Evolutionary conservation across 1,284 basidiomycete genomes (phyloP), one percentile per base, ranked within the genome.

Genomic region (Apiotrichum mycotoxinovorans): DNA sequence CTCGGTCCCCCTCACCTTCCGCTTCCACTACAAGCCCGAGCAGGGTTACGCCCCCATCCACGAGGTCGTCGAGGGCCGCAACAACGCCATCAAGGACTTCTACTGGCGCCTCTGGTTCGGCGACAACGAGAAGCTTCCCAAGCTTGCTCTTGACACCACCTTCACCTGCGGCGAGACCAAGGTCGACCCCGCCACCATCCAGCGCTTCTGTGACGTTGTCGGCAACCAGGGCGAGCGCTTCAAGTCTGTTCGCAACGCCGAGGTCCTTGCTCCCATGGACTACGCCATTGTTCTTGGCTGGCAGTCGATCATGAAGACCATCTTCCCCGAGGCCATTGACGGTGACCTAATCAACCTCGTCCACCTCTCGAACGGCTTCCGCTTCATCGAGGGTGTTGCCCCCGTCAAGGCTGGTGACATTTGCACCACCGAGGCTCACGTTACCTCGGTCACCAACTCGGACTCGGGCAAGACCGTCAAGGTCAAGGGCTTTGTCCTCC

Each of bases 31-130:
- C 80, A 85, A 87, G 69, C 92, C 94, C 17, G 86, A 88, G 22
- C 86, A 87, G 79, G 91, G 91, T 41, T 96, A 83, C 66, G 89
- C 91, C 5, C 92, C 95, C 33, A 93, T 98, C 67, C 94, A 97
- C 73, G 95, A 98, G 75, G 79, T 94, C 63, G 83, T 86, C 26
- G 82, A 85, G 17, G 89, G 84, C 63, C 88, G 95, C 68, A 98
- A 95, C 80, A 82, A 82, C 64, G 85, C 90, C 62, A 96, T 98
- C 82, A 98, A 98, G 80, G 84, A 87, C 66, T 94, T 94, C 74
- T 95, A 97, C 81, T 98, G 94, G 94, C 87, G 87, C 72, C 79
- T 97, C 35, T 97, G 94, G 94, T 94, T 93, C 73, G 90, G 92
- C 45, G 89, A 91, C 70, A 82, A 89, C 63, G 84, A 87, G 65